Evolutionary conservation across 2,329 filamentous ascomycete species (phyloP).

Genomic region (Penicillium sp.): DNA sequence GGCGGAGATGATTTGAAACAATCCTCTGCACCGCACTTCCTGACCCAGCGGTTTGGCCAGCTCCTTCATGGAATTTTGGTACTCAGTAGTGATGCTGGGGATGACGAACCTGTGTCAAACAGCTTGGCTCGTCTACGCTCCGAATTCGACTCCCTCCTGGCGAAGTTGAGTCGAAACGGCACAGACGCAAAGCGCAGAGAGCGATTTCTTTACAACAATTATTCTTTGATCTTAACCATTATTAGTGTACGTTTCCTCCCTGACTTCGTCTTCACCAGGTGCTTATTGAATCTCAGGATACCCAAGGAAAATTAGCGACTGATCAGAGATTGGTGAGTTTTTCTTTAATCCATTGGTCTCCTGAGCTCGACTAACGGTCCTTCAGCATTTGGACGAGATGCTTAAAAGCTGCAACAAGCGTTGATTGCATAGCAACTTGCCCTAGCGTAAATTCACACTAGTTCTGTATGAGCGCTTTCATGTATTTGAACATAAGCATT

Average conservation of each 20-base stretch:
- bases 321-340: slow-evolving; percentile 64
- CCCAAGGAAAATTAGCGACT: slow-evolving; percentile 52
- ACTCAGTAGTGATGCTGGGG: slow-evolving; percentile 84
- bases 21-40: slow-evolving; percentile 73
- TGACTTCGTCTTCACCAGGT: neutral
- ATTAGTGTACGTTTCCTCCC: slow-evolving; percentile 59
- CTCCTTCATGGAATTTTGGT: slow-evolving; percentile 81
- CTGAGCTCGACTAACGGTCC: neutral
- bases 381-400: slow-evolving; percentile 44
- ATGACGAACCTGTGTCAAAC: slow-evolving; percentile 87
- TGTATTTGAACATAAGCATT: slow-evolving; percentile 9
- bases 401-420: slow-evolving; percentile 38
- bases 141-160: slow-evolving; percentile 82
- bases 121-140: slow-evolving; percentile 74
- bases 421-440: slow-evolving; percentile 11
- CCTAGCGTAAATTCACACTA: slow-evolving; percentile 5
- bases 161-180: slow-evolving; percentile 74
- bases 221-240: slow-evolving; percentile 90
- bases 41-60: slow-evolving; percentile 95
- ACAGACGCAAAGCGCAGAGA: slow-evolving; percentile 77
- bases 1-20: slow-evolving; percentile 45
- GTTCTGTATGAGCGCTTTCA: neutral
- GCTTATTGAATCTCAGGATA: slow-evolving; percentile 37
- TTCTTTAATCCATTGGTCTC: neutral
- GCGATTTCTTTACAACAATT: slow-evolving; percentile 93